Evolutionary conservation across 129 eudicot genomes (phyloP).

Genomic region (Pseudognaphalium luteoalbum): DNA sequence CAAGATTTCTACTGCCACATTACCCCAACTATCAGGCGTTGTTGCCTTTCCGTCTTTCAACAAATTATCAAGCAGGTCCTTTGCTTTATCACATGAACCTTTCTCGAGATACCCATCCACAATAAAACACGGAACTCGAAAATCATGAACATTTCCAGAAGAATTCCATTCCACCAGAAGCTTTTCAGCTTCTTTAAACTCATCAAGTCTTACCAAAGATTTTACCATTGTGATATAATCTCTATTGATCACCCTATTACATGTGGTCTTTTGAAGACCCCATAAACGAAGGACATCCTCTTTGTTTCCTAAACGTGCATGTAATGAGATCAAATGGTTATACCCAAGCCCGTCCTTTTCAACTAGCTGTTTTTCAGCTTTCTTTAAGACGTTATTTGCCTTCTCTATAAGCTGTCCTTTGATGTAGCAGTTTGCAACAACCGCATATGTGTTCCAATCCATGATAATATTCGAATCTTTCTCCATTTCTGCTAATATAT

Average conservation of each 20-base stretch:
- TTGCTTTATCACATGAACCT: conserved; percentile 51
- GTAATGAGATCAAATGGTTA: conserved; percentile 74
- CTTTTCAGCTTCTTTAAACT: conserved; percentile 67
- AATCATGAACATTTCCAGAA: conserved; percentile 68
- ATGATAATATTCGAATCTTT: conserved; percentile 54
- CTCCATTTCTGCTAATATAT: conserved; percentile 62
- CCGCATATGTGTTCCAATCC: conserved; percentile 93
- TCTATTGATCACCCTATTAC: conserved; percentile 60
- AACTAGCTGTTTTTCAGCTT: conserved; percentile 60
- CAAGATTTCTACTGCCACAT: conserved; percentile 45
- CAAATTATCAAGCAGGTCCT: conserved; percentile 47
- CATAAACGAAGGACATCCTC: conserved; percentile 66
- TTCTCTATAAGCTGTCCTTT: conserved; percentile 47
- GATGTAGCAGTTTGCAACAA: conserved; percentile 58
- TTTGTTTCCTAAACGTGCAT: conserved; percentile 54
- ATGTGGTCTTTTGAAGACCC: conserved; percentile 53
- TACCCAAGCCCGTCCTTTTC: conserved; percentile 57
- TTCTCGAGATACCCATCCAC: conserved; percentile 48
- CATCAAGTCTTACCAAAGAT: conserved; percentile 53
- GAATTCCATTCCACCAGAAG: conserved; percentile 65
- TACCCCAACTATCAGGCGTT: conserved; percentile 51
- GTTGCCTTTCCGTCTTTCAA: conserved; percentile 31
- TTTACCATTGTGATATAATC: conserved; percentile 59
- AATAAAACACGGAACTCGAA: conserved; percentile 49
- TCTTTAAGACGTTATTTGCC: conserved; percentile 49